Evolutionary conservation across 2,329 filamentous ascomycete genomes (phyloP).

Genomic region (Podosphaera leucotricha): DNA sequence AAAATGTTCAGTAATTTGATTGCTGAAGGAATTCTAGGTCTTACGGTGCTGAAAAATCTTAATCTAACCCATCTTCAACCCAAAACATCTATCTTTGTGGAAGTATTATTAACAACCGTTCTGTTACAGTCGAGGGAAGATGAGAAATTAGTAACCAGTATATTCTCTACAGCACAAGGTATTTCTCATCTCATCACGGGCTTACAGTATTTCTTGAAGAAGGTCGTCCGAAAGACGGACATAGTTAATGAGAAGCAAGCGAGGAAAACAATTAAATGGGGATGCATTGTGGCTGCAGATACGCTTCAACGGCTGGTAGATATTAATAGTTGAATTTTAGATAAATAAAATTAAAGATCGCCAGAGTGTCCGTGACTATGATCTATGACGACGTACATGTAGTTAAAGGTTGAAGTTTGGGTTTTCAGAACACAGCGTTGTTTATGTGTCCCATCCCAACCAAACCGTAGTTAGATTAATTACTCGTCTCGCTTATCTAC

Average conservation of each 20-base stretch:
- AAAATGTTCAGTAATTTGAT: constrained; percentile 42
- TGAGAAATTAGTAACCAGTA: constrained; percentile 33
- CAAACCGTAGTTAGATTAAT: not conserved
- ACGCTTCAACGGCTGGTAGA: constrained; percentile 6
- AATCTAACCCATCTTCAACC: constrained; percentile 57
- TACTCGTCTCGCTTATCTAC: not conserved
- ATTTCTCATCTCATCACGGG: constrained; percentile 47
- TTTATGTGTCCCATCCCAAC: not conserved
- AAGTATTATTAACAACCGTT: constrained; percentile 54
- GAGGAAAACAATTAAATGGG: constrained; percentile 23
- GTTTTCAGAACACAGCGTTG: not conserved
- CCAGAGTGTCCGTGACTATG: not conserved
- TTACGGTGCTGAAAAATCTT: constrained; percentile 43
- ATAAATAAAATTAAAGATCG: not conserved
- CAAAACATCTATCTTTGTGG: constrained; percentile 56
- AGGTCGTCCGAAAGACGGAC: constrained; percentile 43
- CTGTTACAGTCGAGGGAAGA: constrained; percentile 39
- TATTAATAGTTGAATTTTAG: not conserved
- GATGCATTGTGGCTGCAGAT: constrained; percentile 22
- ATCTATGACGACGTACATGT: not conserved
- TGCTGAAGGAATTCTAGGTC: constrained; percentile 30
- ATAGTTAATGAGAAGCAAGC: constrained; percentile 26
- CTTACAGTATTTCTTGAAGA: constrained; percentile 58
- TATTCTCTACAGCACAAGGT: constrained; percentile 43
- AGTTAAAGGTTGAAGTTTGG: not conserved